These are phyloP conservation scores for Geranomyces michiganensis DNA, from an alignment of 192 early-diverging fungal species.

Conservation along the genomic window DNA sequence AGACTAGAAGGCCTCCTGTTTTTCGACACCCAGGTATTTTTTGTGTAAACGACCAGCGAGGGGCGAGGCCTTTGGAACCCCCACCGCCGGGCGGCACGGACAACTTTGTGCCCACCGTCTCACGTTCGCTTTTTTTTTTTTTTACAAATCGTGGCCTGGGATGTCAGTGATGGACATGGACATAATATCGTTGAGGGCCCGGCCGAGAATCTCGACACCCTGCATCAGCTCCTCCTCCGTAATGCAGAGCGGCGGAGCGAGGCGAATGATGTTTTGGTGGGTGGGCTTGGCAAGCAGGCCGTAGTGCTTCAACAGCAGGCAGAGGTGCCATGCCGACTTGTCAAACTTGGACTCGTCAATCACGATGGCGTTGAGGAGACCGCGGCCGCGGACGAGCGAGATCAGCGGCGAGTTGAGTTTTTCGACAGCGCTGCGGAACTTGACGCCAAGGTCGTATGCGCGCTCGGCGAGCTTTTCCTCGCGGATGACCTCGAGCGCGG, in stretches of 20 bases:
- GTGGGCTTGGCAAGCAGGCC: slow-evolving; percentile 98
- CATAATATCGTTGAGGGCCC: slow-evolving; percentile 74
- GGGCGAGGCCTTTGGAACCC: no score
- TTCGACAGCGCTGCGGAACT: slow-evolving; percentile 78
- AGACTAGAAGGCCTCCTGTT: no score
- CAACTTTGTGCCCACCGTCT: no score
- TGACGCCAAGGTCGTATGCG: slow-evolving; percentile 74
- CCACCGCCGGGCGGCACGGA: no score
- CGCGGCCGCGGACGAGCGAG: slow-evolving; percentile 78
- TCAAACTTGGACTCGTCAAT: slow-evolving; percentile 78
- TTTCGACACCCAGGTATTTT: no score
- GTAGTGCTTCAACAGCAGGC: slow-evolving; percentile 87
- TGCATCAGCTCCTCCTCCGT: slow-evolving; percentile 86
- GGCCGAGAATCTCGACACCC: slow-evolving; percentile 78
- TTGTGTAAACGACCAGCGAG: no score
- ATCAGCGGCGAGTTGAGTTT: slow-evolving; percentile 81
- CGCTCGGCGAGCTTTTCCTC: slow-evolving; percentile 90
- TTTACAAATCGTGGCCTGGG: slow-evolving; percentile 45
- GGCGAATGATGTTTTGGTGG: slow-evolving; percentile 96
- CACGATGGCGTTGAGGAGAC: slow-evolving; percentile 94
- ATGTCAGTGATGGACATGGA: slow-evolving; percentile 61
- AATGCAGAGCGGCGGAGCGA: slow-evolving; percentile 94
- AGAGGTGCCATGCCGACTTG: slow-evolving; percentile 98
- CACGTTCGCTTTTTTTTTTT: no score
- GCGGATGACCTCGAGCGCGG: slow-evolving; percentile 90